Base-by-base conservation (phyloP, 225 moss, liverwort and hornwort species). In the Thuidium tamariscinum region DNA sequence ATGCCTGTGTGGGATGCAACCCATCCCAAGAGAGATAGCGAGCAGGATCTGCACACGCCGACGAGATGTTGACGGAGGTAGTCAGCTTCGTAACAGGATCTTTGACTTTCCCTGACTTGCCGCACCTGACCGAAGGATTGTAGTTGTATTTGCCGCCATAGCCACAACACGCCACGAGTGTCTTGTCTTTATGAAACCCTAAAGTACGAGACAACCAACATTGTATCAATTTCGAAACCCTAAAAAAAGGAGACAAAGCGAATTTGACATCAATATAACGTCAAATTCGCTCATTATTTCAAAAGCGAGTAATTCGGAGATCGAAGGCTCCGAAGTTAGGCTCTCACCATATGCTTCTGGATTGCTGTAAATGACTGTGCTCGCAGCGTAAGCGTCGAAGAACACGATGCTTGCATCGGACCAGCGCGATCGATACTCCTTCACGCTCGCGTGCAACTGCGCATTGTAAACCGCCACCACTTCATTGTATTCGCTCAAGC, bases 21-120 rank as follows among this genome's bases (percentile, higher is more conserved):
- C 91, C 89, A 86, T 91, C 89, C 91, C 91, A 91, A 55, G 54
- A 54, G 26, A 88, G 62, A 88, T 88, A 64, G 30, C 69, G 52
- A 30, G 84, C 61, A 80, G 86, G 89, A 83, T 86, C 21, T 55
- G 79, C 76, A 75, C 89, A 89, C 2, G 91, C 88, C 25, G 91
- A 82, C 39, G 83, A 87, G 80, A 91, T 77, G 81, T 88, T 83
- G 29, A 91, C 88, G 61, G 80, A 83, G 56, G 83, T 81, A 30
- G 11, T 69, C 41, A 80, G 18, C 10, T 84, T 90, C n/a, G 92
- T 88, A 62, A 57, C 52, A n/a, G 85, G 88, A 16, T 89, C 86
- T 55, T 32, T 34, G 7, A 90, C 86, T 59, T 86, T 39, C 63
- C 88, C 88, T 60, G 81, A 84, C 41, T 51, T 18, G 77, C 88